Base-by-base conservation (phyloP, 768 basidiomycete species). In the Lentinula lateritia region DNA sequence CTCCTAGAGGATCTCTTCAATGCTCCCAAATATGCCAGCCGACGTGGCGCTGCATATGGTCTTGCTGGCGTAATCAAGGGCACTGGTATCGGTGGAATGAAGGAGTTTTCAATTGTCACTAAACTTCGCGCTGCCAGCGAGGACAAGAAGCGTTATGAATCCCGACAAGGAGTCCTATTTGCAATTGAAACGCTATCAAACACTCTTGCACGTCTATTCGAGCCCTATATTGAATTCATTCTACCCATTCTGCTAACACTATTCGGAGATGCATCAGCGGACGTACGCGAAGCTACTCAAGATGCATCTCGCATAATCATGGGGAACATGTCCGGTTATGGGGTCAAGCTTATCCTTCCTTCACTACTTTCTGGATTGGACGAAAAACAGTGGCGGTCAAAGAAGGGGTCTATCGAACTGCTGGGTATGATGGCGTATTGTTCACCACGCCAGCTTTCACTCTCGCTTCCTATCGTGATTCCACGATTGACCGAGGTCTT, bases 351-450 rank as follows among this genome's bases (percentile, higher is more conserved):
- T 50, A 94, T 99, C 62, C 75, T 98, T 15, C 96, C 97, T 0
- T 89, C 90, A 2, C 73, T 99, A 20, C 80, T 99, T 9, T 88
- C 88, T 42, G 95, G 95, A 23, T 76, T 98, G 56, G 95, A 98
- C 66, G 97, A 98, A 72, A 98, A 96, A 70, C 96, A 98, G 69
- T 98, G 97, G 97, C 83, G 97, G 13, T 93, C 94, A 0, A 98
- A 98, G 78, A 92, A 92, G 72, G 97, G 96, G 1, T 95, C 95
- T 6, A 98, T 98, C 63, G 97, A 99, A 71, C 76, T 98, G 6
- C 77, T 99, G 62, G 97, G 97, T 23, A 92, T 95, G 83, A 98
- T 98, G 95, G 97, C 97, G 0, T 98, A 96, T 74, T 96, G 95
- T 71, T 94, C 97, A 8, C 97, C 96, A 1, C 85, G 87, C 42